A percentile compares a stretch with the other conserved stretches of the same genome.
Evolutionary conservation across 148 eudicot species (phyloP).

Genomic region (Vaccinium corymbosum): DNA sequence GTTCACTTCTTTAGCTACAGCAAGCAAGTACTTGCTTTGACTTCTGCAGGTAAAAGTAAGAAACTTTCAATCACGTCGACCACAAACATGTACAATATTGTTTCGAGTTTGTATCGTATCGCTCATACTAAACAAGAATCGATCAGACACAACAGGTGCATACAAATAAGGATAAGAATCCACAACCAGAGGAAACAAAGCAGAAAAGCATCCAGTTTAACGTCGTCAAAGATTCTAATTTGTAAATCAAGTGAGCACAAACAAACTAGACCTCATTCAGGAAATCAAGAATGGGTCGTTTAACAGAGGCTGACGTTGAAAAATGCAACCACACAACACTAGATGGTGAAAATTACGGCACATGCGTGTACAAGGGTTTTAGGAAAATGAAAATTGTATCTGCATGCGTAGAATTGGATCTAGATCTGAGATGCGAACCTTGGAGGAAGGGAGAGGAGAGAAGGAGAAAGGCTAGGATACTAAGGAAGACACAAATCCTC

Average conservation of each 20-base stretch:
- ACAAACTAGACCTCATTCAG: conserved; percentile 9
- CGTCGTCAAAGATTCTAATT: neutral
- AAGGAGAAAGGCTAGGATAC: conserved; percentile 53
- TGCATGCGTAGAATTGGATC: neutral
- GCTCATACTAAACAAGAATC: neutral
- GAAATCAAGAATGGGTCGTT: conserved; percentile 4
- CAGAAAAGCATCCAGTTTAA: neutral
- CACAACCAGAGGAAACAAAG: neutral
- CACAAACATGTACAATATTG: neutral
- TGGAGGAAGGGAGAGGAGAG: conserved; percentile 65
- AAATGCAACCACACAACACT: neutral
- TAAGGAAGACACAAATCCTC: conserved; percentile 50
- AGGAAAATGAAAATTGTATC: neutral
- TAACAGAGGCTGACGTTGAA: neutral
- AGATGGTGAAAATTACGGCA: neutral
- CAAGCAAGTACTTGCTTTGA: neutral
- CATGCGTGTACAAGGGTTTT: neutral
- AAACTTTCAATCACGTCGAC: neutral
- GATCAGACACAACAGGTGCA: neutral
- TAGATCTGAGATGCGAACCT: conserved; percentile 38
- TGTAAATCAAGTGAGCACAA: neutral
- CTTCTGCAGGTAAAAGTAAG: neutral
- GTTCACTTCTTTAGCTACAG: neutral
- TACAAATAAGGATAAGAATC: neutral
- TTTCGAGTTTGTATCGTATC: neutral